These are phyloP conservation scores for Ricinus communis DNA, from an alignment of 345 rosid species.

Conservation along the genomic window DNA sequence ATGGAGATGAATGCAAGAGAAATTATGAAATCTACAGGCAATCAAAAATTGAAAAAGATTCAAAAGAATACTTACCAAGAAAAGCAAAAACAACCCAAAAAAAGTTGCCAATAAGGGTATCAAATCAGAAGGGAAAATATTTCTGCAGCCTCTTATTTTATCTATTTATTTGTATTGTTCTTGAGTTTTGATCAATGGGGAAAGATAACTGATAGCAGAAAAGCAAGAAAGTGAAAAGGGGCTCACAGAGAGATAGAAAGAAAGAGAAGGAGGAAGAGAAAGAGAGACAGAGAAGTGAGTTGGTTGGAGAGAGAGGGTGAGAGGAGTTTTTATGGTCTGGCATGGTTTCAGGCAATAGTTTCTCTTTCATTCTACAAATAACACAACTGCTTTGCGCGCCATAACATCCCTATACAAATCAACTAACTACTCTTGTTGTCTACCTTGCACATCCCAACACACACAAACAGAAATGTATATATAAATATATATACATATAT, in stretches of 20 bases:
- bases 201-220: neutral
- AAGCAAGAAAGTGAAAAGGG: neutral
- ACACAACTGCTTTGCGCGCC: neutral
- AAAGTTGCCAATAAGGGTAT: neutral
- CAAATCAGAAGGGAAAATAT: no score
- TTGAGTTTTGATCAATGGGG: neutral
- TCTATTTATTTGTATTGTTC: neutral
- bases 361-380: constrained; percentile 2
- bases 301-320: neutral
- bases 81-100: neutral
- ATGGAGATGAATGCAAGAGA: no score
- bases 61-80: neutral
- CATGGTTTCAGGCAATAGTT: constrained; percentile 13
- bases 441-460: no score
- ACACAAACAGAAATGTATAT: no score
- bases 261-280: neutral
- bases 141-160: neutral
- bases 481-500: no score
- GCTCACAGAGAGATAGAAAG: neutral
- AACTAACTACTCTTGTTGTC: no score
- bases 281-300: neutral
- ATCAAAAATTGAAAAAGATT: no score
- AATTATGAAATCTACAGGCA: no score
- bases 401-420: neutral
- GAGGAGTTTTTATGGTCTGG: constrained; percentile 6